Conservation (phyloP, 2,329 filamentous ascomycete genomes). For the Triangularia setosa region DNA sequence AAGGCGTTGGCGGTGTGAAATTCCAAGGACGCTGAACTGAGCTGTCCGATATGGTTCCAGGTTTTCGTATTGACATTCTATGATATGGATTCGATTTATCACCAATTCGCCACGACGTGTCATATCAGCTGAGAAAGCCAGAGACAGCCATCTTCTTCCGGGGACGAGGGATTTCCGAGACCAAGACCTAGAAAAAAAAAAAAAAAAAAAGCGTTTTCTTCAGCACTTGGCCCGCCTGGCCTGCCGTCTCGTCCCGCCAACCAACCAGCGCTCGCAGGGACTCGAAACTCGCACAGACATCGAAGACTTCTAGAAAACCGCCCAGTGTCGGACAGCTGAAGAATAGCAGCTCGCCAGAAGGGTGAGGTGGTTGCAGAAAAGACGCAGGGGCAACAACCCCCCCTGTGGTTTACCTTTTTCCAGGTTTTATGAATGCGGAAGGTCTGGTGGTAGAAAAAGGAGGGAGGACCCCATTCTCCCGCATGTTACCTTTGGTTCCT, state of each 20-base stretch:
- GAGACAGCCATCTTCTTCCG: neutral
- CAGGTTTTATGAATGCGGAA: slow-evolving; percentile 16
- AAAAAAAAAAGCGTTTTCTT: neutral
- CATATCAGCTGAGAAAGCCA: neutral
- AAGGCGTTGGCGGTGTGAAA: neutral
- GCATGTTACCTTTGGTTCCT: neutral
- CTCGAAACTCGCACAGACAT: slow-evolving; percentile 8
- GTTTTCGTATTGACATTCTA: too few relatives aligned
- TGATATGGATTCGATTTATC: neutral
- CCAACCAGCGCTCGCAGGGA: neutral
- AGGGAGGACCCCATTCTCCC: neutral
- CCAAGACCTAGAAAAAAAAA: neutral
- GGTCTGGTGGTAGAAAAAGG: slow-evolving; percentile 7
- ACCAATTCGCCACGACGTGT: neutral
- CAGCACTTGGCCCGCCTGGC: neutral
- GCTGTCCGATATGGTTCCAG: neutral
- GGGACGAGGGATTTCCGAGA: neutral
- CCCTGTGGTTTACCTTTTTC: neutral
- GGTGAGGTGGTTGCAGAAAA: neutral
- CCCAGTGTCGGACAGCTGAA: neutral
- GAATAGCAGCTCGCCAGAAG: neutral
- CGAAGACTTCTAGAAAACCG: slow-evolving; percentile 7
- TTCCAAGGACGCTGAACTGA: neutral
- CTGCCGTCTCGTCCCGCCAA: neutral
- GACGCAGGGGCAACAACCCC: neutral